These are phyloP conservation scores for Chlorencoelia australis DNA, from an alignment of 2,329 filamentous ascomycete genomes.

Conservation along the genomic window DNA sequence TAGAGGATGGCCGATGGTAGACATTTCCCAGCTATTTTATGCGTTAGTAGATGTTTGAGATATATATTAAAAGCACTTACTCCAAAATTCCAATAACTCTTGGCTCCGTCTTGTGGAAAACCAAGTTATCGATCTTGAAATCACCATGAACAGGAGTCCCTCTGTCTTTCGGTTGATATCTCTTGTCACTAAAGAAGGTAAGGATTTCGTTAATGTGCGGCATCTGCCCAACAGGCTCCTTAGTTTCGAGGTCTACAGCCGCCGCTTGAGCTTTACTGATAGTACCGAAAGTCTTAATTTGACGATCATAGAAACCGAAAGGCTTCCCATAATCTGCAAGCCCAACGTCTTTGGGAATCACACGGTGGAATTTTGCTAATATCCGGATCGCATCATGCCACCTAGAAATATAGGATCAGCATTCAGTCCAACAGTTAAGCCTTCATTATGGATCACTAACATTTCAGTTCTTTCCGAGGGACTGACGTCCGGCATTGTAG, in stretches of 20 bases:
- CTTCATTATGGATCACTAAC: constrained; percentile 30
- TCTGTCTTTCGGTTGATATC: constrained; percentile 65
- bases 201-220: constrained; percentile 77
- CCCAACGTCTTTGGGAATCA: constrained; percentile 55
- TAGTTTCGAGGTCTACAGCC: constrained; percentile 66
- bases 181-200: constrained; percentile 61
- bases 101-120: constrained; percentile 83
- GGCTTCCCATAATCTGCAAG: constrained; percentile 64
- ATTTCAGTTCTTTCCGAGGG: constrained; percentile 62
- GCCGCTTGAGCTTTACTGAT: constrained; percentile 71
- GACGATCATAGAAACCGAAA: constrained; percentile 72
- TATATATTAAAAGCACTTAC: constrained; percentile 36
- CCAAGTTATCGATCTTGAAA: constrained; percentile 88
- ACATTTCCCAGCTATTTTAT: constrained; percentile 76
- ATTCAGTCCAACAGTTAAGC: background rate
- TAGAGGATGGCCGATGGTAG: constrained; percentile 90
- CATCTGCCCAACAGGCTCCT: constrained; percentile 66
- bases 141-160: constrained; percentile 83
- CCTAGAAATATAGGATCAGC: constrained; percentile 29
- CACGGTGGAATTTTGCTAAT: constrained; percentile 74
- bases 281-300: constrained; percentile 71
- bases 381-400: constrained; percentile 80
- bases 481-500: constrained; percentile 63
- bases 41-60: constrained; percentile 2
- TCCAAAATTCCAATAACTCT: constrained; percentile 88